phyloP scores from a whole-genome alignment of 108 stramenopile species.

The Skeletonema menzelii region DNA sequence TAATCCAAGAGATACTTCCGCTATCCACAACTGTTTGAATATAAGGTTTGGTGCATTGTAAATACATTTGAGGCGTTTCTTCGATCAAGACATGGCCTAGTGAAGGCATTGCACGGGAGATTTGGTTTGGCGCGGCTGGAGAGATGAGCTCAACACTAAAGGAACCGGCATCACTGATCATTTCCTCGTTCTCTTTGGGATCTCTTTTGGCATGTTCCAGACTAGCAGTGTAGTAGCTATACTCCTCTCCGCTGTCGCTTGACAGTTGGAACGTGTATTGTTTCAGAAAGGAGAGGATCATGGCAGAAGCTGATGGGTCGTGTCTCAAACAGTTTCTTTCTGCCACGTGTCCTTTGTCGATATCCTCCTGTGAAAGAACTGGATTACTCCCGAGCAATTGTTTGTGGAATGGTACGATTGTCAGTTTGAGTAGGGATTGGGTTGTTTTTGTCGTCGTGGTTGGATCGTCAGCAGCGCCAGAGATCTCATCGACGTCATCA shows the following conservation, averaged over 20 bases:
- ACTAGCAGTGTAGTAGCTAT: slow-evolving; percentile 52
- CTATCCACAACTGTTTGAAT: slow-evolving; percentile 51
- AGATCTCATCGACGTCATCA: background rate
- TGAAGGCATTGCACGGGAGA: slow-evolving; percentile 54
- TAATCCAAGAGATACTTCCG: slow-evolving; percentile 55
- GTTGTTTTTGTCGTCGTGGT: background rate
- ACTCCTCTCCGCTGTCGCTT: slow-evolving; percentile 61
- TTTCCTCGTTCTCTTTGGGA: background rate
- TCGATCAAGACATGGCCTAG: slow-evolving; percentile 37
- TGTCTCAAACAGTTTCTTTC: slow-evolving; percentile 32
- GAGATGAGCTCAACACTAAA: slow-evolving; percentile 61
- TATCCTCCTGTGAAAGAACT: slow-evolving; percentile 25
- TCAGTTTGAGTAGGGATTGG: slow-evolving; percentile 53
- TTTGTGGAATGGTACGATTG: slow-evolving; percentile 51
- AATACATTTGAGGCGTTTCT: slow-evolving; percentile 59
- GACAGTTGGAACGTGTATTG: slow-evolving; percentile 42
- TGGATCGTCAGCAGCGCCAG: background rate
- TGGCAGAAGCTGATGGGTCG: slow-evolving; percentile 23
- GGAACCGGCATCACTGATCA: slow-evolving; percentile 11
- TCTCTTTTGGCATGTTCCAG: slow-evolving; percentile 7
- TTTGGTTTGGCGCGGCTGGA: slow-evolving; percentile 49
- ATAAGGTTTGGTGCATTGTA: slow-evolving; percentile 28
- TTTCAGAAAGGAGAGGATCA: slow-evolving; percentile 50
- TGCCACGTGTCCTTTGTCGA: slow-evolving; percentile 14
- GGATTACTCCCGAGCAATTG: slow-evolving; percentile 44